Conservation (phyloP, 768 basidiomycete genomes). For the Pulveroboletus ravenelii region DNA sequence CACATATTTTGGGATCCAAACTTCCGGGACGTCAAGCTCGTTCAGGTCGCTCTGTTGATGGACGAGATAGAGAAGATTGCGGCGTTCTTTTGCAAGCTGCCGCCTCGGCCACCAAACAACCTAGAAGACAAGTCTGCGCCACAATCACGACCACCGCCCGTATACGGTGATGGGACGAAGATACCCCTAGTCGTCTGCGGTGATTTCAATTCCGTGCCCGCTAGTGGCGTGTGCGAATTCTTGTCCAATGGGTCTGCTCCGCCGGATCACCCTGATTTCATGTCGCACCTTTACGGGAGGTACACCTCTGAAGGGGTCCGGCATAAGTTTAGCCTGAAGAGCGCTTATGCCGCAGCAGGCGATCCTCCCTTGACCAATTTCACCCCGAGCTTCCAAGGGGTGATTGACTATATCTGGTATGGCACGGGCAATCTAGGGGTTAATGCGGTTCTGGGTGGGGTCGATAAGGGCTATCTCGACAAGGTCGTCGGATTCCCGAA, state of each 20-base stretch:
- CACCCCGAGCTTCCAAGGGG: conserved; percentile 81
- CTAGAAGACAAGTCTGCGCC: conserved; percentile 22
- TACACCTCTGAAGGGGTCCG: conserved; percentile 88
- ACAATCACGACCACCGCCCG: conserved; percentile 50
- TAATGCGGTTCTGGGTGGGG: conserved; percentile 82
- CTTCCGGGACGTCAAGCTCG: conserved; percentile 94
- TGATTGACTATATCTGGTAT: conserved; percentile 95
- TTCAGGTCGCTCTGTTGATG: conserved; percentile 87
- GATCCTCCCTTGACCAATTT: conserved; percentile 82
- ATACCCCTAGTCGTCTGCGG: conserved; percentile 90
- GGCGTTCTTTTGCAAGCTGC: conserved; percentile 77
- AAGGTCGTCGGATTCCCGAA: conserved; percentile 97
- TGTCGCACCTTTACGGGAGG: conserved; percentile 84
- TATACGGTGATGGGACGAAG: conserved; percentile 78
- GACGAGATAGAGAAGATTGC: conserved; percentile 93
- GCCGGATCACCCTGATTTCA: conserved; percentile 84
- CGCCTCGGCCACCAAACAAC: conserved; percentile 50
- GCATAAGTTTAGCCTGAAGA: conserved; percentile 79
- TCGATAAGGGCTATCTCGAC: conserved; percentile 79
- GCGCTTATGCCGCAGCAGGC: conserved; percentile 63
- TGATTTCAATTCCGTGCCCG: conserved; percentile 91
- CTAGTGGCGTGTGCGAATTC: conserved; percentile 90
- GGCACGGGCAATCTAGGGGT: conserved; percentile 66
- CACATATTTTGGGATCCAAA: conserved; percentile 93
- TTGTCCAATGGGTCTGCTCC: conserved; percentile 66